These are phyloP conservation scores for Ambrosiella xylebori DNA, from an alignment of 2,329 filamentous ascomycete genomes.

Conservation along the genomic window DNA sequence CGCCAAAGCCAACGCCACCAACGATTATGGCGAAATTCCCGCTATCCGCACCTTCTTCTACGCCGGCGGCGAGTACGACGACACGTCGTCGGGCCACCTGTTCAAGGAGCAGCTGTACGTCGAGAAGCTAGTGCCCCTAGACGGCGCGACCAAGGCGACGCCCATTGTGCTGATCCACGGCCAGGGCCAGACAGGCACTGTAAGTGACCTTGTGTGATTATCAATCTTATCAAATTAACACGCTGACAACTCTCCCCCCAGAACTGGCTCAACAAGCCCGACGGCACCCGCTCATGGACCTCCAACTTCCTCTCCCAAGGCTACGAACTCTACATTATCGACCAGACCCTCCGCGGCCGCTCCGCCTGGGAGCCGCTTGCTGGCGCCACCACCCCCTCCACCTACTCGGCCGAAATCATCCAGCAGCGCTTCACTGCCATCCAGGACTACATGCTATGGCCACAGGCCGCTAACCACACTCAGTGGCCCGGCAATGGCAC, in stretches of 20 bases:
- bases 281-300: constrained; percentile 30
- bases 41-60: constrained; percentile 21
- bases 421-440: constrained; percentile 24
- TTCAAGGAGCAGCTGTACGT: constrained; percentile 32
- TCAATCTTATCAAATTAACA: constrained; percentile 8
- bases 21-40: constrained; percentile 14
- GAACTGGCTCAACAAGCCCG: constrained; percentile 30
- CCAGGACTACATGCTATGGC: constrained; percentile 21
- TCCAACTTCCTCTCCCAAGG: constrained; percentile 29
- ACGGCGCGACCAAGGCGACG: constrained; percentile 15
- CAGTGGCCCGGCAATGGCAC: constrained; percentile 26
- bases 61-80: constrained; percentile 22
- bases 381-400: constrained; percentile 15
- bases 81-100: constrained; percentile 15
- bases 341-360: constrained; percentile 29
- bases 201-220: constrained; percentile 16
- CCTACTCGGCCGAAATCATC: constrained; percentile 21
- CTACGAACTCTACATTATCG: constrained; percentile 30
- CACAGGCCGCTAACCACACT: constrained; percentile 24
- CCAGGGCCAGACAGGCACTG: constrained; percentile 23
- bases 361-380: constrained; percentile 24
- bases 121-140: constrained; percentile 26
- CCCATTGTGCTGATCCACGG: constrained; percentile 29
- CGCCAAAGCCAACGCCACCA: constrained; percentile 3
- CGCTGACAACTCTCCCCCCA: constrained; percentile 15